These are phyloP conservation scores for Annulohypoxylon nitens DNA, from an alignment of 495 filamentous ascomycete genomes.

Conservation along the genomic window DNA sequence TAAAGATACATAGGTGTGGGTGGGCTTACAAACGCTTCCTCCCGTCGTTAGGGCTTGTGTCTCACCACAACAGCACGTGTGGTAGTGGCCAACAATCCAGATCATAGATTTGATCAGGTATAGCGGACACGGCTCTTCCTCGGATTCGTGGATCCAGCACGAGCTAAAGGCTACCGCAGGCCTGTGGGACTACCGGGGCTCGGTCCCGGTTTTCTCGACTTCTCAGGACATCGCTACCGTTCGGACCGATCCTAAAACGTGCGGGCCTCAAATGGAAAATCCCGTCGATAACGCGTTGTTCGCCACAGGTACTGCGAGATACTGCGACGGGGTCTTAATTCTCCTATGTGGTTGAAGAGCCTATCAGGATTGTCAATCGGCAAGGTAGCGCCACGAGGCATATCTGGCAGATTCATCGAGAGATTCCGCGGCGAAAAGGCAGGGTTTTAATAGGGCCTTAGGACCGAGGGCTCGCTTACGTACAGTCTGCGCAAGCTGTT, in stretches of 20 bases:
- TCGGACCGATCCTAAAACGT: conserved; percentile 7
- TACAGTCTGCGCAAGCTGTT: conserved; percentile 2
- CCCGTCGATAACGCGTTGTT: conserved; percentile 4
- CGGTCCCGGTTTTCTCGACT: conserved; percentile 23
- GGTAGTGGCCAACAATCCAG: conserved; percentile 13
- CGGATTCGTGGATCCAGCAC: conserved; percentile 26
- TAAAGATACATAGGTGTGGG: conserved; percentile 1
- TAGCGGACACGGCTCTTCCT: conserved; percentile 21
- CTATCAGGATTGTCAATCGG: not conserved
- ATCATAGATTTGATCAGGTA: conserved; percentile 1
- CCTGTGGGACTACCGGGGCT: conserved; percentile 19
- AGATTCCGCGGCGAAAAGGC: not conserved
- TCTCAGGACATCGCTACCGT: conserved; percentile 12
- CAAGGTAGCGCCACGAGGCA: not conserved
- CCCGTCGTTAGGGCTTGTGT: conserved; percentile 28
- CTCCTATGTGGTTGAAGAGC: not conserved
- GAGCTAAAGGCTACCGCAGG: conserved; percentile 7
- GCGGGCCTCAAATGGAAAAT: conserved; percentile 6
- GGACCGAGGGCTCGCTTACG: not conserved
- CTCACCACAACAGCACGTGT: conserved; percentile 29
- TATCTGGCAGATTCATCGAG: not conserved
- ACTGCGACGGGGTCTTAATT: not conserved
- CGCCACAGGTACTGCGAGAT: not conserved
- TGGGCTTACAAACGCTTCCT: conserved; percentile 21
- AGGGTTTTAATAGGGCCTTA: not conserved